Evolutionary conservation across 495 filamentous ascomycete genomes (phyloP), one percentile per base, ranked within the genome.

Genomic region (Neurospora sp.): DNA sequence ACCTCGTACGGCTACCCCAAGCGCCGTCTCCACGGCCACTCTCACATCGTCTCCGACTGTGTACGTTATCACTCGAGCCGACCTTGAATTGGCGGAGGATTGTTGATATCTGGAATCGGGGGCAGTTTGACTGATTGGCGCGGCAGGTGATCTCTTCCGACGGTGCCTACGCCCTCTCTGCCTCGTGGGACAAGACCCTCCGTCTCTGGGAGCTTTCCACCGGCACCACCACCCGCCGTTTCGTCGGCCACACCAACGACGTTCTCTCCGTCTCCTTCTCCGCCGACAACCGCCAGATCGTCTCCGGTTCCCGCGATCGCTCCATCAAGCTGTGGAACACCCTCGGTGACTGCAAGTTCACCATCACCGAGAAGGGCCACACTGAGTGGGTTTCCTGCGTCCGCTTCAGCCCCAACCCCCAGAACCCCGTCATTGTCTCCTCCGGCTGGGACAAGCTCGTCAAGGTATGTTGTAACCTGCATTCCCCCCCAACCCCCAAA

Each of bases 271-370:
- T 99, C 83, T 98, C 94, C 79, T 99, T 99, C 93, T 99, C 96
- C 81, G 96, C 96, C 90, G 96, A 99, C 89, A 99, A 99, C 91
- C 93, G 96, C 82, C 96, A 99, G 90, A 99, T 99, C 87, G 96
- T 99, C 81, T 98, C 96, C 76, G 96, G 94, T 74, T 98, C 96
- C 66, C 93, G 96, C 82, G 96, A 99, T 87, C 91, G 94, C 81
- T 93, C 92, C 80, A 99, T 99, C 91, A 99, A 98, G 92, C 90
- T 99, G 77, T 99, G 96, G 96, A 99, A 99, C 89, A 99, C 96
- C 80, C 94, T 99, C 71, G 96, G 96, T 84, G 96, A 99, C 90
- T 99, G 96, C 93, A 99, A 99, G 89, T 99, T 90, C 90, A 99
- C 95, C 89, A 98, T 99, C 90, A 96, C 93, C 86, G 96, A 99